Percentiles rank a stretch among this genome's conserved stretches.
Evolutionary conservation across 306 rosid genomes (phyloP).

Genomic region (Canavalia ensiformis): DNA sequence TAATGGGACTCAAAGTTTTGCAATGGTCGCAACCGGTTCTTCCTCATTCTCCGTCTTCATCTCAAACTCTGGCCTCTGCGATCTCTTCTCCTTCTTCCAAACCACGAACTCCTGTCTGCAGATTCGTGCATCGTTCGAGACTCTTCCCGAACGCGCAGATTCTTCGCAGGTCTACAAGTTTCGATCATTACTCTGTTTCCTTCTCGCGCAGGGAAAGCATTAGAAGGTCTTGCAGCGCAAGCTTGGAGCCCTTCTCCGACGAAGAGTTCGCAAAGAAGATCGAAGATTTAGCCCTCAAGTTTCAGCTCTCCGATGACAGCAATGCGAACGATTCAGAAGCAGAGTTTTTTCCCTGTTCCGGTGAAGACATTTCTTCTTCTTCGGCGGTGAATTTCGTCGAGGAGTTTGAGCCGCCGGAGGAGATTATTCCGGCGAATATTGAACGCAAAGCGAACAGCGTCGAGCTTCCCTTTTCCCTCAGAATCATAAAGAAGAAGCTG

Average conservation of each 20-base stretch:
- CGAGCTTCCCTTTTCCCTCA: conserved; percentile 84
- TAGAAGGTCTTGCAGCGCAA: conserved; percentile 69
- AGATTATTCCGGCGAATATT: conserved; percentile 65
- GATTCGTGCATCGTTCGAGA: conserved; percentile 56
- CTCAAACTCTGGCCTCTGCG: conserved; percentile 69
- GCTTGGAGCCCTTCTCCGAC: conserved; percentile 70
- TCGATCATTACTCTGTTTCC: conserved; percentile 36
- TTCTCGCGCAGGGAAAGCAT: conserved; percentile 40
- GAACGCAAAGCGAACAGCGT: conserved; percentile 88
- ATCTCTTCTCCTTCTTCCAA: conserved; percentile 63
- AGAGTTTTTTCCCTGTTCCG: not conserved
- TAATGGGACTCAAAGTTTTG: conserved; percentile 71
- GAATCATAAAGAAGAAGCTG: conserved; percentile 84
- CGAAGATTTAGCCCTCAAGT: conserved; percentile 73
- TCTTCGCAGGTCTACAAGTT: conserved; percentile 60
- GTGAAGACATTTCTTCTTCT: not conserved
- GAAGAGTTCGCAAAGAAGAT: conserved; percentile 84
- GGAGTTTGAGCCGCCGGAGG: conserved; percentile 59
- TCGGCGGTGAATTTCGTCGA: not conserved
- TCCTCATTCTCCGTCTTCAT: conserved; percentile 68
- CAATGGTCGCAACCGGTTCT: conserved; percentile 71
- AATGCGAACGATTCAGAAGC: conserved; percentile 48
- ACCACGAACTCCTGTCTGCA: conserved; percentile 53
- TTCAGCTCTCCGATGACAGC: conserved; percentile 57
- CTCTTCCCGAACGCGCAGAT: conserved; percentile 49